Percentiles rank a stretch among this genome's conserved stretches.
These are phyloP conservation scores for Globisporangium nunn DNA, from an alignment of 352 stramenopile species.

Conservation along the genomic window DNA sequence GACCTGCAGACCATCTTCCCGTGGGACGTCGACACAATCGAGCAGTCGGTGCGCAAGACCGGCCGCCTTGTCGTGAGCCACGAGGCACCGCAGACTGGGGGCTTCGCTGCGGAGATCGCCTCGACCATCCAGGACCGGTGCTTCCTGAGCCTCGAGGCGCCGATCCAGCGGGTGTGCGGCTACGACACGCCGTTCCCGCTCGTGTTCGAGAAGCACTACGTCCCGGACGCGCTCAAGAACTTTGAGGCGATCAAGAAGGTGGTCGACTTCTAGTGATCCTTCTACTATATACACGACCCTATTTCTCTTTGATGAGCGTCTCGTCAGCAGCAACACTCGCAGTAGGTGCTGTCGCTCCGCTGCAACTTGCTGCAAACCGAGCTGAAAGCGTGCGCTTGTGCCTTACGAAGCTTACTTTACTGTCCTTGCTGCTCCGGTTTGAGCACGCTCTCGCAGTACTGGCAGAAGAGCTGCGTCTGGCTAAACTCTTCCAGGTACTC, in stretches of 20 bases:
- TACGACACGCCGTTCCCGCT: conserved; percentile 98
- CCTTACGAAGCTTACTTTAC: not conserved
- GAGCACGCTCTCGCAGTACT: conserved; percentile 77
- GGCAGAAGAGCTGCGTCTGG: conserved; percentile 82
- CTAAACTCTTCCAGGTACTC: conserved; percentile 77
- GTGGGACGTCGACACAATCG: conserved; percentile 94
- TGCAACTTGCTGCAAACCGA: no score
- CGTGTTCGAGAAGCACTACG: conserved; percentile 95
- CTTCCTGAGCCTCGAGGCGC: conserved; percentile 95
- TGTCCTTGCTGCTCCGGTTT: conserved; percentile 22
- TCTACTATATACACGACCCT: not conserved
- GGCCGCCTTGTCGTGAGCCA: conserved; percentile 95
- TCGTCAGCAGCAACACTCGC: not conserved
- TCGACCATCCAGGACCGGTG: conserved; percentile 90
- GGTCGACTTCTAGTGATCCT: conserved; percentile 73
- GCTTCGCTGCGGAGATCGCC: conserved; percentile 96
- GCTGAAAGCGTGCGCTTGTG: not conserved
- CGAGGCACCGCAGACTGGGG: conserved; percentile 92
- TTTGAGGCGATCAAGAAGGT: conserved; percentile 93
- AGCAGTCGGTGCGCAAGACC: conserved; percentile 95
- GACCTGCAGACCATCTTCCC: conserved; percentile 97
- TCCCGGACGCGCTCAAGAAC: conserved; percentile 92
- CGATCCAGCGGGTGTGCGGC: conserved; percentile 91
- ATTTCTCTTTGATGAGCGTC: not conserved
- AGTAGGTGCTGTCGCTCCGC: not conserved